Evolutionary conservation across 1,284 basidiomycete genomes (phyloP), one percentile per base, ranked within the genome.

Genomic region (Austroboletus niveus): DNA sequence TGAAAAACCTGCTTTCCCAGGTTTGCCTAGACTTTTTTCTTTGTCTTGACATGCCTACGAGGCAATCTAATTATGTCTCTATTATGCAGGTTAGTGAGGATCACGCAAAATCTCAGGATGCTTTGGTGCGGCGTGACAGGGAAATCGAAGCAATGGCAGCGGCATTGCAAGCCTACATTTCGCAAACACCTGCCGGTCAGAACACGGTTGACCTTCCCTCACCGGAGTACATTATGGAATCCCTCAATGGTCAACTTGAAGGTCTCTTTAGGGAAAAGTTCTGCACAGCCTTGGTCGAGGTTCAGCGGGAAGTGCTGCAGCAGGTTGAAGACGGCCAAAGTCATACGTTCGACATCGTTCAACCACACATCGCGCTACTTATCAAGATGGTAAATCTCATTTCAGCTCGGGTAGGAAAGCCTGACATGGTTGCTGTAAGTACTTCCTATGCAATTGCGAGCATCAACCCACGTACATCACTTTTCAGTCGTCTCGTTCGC

Each of bases 221-320:
- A 5, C 54, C 68, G 0, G 74, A 77, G n/a, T 69, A 74, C 47
- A 65, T 83, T 49, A 47, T 78, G 9, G 59, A 72, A 27, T 58
- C 69, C 12, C 63, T 82, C 45, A 64, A 72, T 24, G 72, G 72
- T 20, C 66, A 70, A 1, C 57, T 82, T 14, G 51, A 71, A 2
- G 62, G 70, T 30, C 62, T 70, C 9, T 66, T 79, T 22, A 75
- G 69, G 20, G 59, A 72, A 1, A 69, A 69, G 15, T 65, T 81
- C 17, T 51, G 60, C 42, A 68, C 74, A 1, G 60, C 72, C 10
- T 60, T 82, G 11, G 57, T 65, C 9, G 57, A 70, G 6, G 52
- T 75, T 34, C 73, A 70, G 8, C 47, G 53, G 8, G 65, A 74
- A 10, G 59, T 82, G 11, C 63, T 75, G 46, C 62, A 63, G 9